A percentile compares a stretch with the other conserved stretches of the same genome.
These are phyloP conservation scores for Lactarius akahatsu DNA, from an alignment of 768 basidiomycete genomes.

Conservation along the genomic window DNA sequence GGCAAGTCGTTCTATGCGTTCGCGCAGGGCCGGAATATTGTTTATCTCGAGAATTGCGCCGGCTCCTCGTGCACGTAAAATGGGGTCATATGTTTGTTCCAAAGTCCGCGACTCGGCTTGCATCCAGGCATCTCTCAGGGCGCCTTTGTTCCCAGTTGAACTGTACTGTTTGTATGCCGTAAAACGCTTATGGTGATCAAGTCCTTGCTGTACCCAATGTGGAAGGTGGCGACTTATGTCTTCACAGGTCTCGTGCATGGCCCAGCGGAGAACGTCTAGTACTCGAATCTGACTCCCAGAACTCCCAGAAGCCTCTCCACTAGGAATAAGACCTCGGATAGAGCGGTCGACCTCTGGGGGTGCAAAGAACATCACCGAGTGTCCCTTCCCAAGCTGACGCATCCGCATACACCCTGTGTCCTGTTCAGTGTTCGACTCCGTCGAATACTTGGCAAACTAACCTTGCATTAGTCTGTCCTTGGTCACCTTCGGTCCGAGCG, in stretches of 20 bases:
- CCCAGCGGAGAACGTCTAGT: constrained; percentile 24
- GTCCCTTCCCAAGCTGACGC: constrained; percentile 26
- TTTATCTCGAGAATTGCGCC: not conserved
- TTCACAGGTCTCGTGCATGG: constrained; percentile 25
- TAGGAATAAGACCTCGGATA: constrained; percentile 14
- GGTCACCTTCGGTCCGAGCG: constrained; percentile 49
- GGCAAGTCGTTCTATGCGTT: constrained; percentile 19
- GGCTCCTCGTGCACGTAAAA: not conserved
- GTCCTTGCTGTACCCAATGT: constrained; percentile 21
- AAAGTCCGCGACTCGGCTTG: constrained; percentile 20
- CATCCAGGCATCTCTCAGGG: constrained; percentile 10
- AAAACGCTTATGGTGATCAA: constrained; percentile 14
- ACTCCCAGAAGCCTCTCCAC: not conserved
- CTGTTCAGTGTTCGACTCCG: not conserved
- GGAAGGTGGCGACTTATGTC: constrained; percentile 24
- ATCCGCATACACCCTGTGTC: constrained; percentile 26
- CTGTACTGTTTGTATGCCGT: not conserved
- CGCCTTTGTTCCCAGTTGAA: not conserved
- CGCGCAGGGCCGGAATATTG: constrained; percentile 1
- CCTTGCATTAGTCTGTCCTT: constrained; percentile 56
- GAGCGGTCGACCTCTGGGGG: constrained; percentile 19
- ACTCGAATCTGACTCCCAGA: constrained; percentile 1
- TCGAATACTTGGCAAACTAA: constrained; percentile 22
- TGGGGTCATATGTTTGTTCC: constrained; percentile 22
- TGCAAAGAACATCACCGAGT: constrained; percentile 26